phyloP scores from a whole-genome alignment of 2,329 filamentous ascomycete genomes.

The Clonostachys byssicola region DNA sequence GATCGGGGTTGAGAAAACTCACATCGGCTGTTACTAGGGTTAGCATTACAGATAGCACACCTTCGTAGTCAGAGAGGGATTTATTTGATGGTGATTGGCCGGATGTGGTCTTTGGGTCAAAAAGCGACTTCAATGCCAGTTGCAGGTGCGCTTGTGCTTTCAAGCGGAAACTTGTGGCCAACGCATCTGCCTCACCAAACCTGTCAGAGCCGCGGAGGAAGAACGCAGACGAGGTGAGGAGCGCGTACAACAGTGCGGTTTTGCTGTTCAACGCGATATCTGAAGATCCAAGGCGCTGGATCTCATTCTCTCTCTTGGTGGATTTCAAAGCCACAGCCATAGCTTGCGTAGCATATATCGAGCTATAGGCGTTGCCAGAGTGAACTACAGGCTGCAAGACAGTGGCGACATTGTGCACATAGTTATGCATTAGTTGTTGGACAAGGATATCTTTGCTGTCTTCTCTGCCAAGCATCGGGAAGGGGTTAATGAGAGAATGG shows the following conservation, averaged over 20 bases:
- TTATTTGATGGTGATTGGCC: not conserved
- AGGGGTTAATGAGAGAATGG: too few species aligned
- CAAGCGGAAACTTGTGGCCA: slow-evolving; percentile 1
- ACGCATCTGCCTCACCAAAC: not conserved
- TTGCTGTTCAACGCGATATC: slow-evolving; percentile 1
- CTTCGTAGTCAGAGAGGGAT: not conserved
- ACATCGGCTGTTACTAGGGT: slow-evolving; percentile 5
- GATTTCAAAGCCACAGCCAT: slow-evolving; percentile 3
- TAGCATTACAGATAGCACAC: slow-evolving; percentile 5
- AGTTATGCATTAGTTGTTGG: slow-evolving; percentile 1
- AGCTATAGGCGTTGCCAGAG: slow-evolving; percentile 3
- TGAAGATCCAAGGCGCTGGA: too few species aligned
- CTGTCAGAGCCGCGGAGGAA: slow-evolving; percentile 3
- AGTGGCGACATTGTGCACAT: slow-evolving; percentile 3
- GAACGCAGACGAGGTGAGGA: slow-evolving; percentile 4
- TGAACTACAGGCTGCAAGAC: slow-evolving; percentile 4
- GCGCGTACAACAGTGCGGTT: slow-evolving; percentile 4
- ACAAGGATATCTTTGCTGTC: not conserved
- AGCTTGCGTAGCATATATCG: slow-evolving; percentile 3
- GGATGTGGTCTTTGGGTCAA: too few species aligned
- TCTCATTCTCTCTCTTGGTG: not conserved
- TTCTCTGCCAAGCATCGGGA: too few species aligned
- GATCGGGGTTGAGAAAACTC: too few species aligned
- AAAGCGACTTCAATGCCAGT: slow-evolving; percentile 1
- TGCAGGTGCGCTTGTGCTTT: slow-evolving; percentile 3